phyloP scores from a whole-genome alignment of 495 filamentous ascomycete genomes.

The Tuber indicum region DNA sequence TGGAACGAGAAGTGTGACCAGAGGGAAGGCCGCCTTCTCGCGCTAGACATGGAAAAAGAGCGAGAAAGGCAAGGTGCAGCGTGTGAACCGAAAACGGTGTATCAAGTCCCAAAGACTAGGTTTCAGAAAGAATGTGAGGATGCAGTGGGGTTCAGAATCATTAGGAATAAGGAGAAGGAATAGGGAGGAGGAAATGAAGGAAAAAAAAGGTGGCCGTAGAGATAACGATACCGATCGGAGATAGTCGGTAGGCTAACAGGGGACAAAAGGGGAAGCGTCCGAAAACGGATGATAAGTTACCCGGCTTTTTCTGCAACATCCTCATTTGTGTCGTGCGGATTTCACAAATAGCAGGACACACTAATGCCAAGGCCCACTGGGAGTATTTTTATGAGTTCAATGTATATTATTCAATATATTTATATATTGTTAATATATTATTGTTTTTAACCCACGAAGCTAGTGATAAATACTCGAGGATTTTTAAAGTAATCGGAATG shows the following conservation, averaged over 20 bases:
- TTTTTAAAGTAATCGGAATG: too few relatives aligned
- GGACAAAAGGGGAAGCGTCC: not conserved
- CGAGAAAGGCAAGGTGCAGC: conserved; percentile 6
- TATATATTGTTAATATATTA: too few relatives aligned
- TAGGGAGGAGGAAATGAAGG: not conserved
- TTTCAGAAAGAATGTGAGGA: not conserved
- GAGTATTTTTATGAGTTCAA: too few relatives aligned
- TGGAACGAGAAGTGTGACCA: conserved; percentile 41
- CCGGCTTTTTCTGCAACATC: not conserved
- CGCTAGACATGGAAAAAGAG: conserved; percentile 39
- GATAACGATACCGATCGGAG: not conserved
- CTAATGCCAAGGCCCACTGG: too few relatives aligned
- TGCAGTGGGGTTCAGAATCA: not conserved
- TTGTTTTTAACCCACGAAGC: too few relatives aligned
- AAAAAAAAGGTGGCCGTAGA: not conserved
- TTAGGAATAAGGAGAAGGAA: not conserved
- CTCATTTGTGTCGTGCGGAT: not conserved
- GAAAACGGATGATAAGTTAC: not conserved
- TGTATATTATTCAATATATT: too few relatives aligned
- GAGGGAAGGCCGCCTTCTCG: conserved; percentile 38
- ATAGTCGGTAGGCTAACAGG: not conserved
- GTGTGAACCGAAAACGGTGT: not conserved
- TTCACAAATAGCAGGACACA: too few relatives aligned
- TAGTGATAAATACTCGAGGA: too few relatives aligned
- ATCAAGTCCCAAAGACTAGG: not conserved